Percentiles rank a stretch among this genome's conserved stretches.
Evolutionary conservation across 176 grass and related monocot genomes (phyloP).

Genomic region (Paspalum vaginatum): DNA sequence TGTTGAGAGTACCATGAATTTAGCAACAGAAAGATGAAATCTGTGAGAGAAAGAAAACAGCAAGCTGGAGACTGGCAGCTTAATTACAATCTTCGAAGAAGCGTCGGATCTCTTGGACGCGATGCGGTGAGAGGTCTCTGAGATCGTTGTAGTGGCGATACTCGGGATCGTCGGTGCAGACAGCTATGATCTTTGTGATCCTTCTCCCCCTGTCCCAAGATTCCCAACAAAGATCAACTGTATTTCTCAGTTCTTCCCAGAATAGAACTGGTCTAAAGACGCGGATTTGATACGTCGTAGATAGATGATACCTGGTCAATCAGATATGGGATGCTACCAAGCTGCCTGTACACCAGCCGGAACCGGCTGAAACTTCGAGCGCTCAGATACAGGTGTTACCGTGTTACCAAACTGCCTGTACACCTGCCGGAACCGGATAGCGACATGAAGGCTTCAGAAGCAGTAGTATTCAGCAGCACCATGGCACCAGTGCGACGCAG

Average conservation of each 20-base stretch:
- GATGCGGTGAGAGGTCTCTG: conserved; percentile 68
- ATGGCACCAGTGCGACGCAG: no score
- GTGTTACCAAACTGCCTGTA: no score
- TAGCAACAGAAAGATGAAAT: neutral
- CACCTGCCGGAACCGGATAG: no score
- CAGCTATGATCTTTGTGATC: conserved; percentile 87
- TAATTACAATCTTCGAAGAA: conserved; percentile 76
- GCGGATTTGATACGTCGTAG: neutral
- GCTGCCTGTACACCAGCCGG: no score
- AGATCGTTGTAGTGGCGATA: conserved; percentile 67
- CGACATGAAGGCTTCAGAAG: no score
- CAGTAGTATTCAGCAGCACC: no score
- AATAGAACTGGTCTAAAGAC: neutral
- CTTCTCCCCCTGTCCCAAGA: conserved; percentile 53
- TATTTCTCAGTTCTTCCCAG: neutral
- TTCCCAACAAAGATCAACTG: neutral
- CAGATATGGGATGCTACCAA: no score
- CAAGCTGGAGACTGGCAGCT: neutral
- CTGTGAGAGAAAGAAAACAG: no score
- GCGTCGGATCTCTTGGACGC: conserved; percentile 65
- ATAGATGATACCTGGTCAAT: conserved; percentile 60
- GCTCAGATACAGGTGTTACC: neutral
- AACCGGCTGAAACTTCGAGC: neutral
- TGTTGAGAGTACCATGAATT: neutral
- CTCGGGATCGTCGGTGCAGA: conserved; percentile 77